Evolutionary conservation across 768 basidiomycete genomes (phyloP), one percentile per base, ranked within the genome.

Genomic region (Russula compacta): DNA sequence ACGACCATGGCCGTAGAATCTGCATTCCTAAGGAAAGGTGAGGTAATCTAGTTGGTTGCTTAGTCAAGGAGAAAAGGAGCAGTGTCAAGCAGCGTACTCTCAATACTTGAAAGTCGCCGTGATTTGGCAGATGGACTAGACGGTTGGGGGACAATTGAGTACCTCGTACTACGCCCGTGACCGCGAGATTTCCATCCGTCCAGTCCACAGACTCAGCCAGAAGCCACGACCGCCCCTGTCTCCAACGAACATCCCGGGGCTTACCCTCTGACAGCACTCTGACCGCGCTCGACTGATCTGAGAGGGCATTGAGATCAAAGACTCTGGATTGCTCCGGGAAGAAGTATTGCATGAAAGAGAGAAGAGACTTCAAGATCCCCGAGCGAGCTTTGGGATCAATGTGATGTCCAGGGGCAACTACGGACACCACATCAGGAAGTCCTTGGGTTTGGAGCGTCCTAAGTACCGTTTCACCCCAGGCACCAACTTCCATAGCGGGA

Each of bases 261-360:
- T 83, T 84, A 12, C 92, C 92, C 69, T 98, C 95, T 40, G 89
- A 88, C 19, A 98, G 69, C 8, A 85, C 78, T 36, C 95, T 81
- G 40, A 94, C 67, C 1, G 89, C 83, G 64, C 82, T 91, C 15
- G 89, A 71, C 10, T 81, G 75, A 67, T 95, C 93, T 5, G 87
- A 77, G 24, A 78, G 67, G 1, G 74, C 72, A 56, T 83, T 78
- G 49, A 92, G 73, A 73, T 94, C 92, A 68, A 85, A 89, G 0
- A 98, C 79, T 38, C 86, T 80, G 8, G 79, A 75, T 68, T 94
- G 87, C 24, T 81, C 78, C 2, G 95, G 95, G 61, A 91, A 89
- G 72, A 98, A 99, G 74, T 98, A 98, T 65, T 87, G 86, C 59
- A 95, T 85, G 77, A 98, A 99, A 10, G 94, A 97, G 9, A 95